Percentiles rank a stretch among this genome's conserved stretches.
Evolutionary conservation across 2,329 filamentous ascomycete species (phyloP).

Genomic region (Peltaster fructicola): DNA sequence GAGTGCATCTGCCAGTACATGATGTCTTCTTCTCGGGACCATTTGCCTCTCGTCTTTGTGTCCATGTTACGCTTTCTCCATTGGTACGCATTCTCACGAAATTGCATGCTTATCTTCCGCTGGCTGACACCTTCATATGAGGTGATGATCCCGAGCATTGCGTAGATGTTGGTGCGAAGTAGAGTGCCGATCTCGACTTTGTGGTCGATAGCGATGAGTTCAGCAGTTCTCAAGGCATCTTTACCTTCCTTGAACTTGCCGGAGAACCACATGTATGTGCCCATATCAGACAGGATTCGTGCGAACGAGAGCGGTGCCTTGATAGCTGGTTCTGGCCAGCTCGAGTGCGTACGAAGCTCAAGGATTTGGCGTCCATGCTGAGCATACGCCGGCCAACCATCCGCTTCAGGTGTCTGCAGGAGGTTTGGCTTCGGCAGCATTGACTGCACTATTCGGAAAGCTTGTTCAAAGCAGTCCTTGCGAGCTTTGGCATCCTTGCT

Average conservation of each 20-base stretch:
- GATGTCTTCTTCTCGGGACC: constrained; percentile 1
- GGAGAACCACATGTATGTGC: constrained; percentile 1
- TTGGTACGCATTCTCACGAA: constrained; percentile 1
- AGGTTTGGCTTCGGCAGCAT: not conserved
- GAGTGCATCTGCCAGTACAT: not conserved
- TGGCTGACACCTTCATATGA: constrained; percentile 1
- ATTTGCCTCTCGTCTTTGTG: not conserved
- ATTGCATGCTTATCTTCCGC: not conserved
- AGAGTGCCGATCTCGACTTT: not conserved
- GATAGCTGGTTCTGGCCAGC: constrained; percentile 1
- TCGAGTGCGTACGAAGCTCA: not conserved
- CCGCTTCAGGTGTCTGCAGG: not conserved
- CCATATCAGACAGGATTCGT: constrained; percentile 1
- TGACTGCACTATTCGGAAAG: not conserved
- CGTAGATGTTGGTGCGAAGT: not conserved
- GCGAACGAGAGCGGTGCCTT: constrained; percentile 1
- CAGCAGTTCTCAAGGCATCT: not conserved
- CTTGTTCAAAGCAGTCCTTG: not conserved
- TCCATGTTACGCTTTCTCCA: not conserved
- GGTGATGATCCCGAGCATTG: not conserved
- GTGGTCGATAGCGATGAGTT: not conserved
- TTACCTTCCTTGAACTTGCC: not conserved
- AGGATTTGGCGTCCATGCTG: constrained; percentile 1
- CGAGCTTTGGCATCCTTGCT: not conserved
- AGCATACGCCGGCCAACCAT: not conserved